Base-by-base conservation (phyloP, 495 filamentous ascomycete species). In the Aspergillus sclerotiicarbonarius region DNA sequence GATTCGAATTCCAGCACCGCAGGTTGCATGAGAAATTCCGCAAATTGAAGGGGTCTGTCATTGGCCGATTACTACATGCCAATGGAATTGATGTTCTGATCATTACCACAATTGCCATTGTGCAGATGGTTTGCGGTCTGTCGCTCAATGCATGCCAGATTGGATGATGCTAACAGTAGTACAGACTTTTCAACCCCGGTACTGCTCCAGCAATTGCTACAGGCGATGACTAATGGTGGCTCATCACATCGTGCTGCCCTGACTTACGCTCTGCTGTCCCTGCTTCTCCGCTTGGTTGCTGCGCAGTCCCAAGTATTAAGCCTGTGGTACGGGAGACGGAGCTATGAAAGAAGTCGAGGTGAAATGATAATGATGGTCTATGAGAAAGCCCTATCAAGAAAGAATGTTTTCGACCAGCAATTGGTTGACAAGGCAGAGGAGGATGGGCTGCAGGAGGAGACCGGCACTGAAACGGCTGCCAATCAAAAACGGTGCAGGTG, bases 351-450 rank as follows among this genome's bases (percentile, higher is more conserved):
- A 50, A 89, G 87, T 6, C 76, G 90, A 44, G 90, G 90, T 8
- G 90, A 92, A 66, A 85, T 93, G 84, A 87, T 95, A 50, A 93
- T 90, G 54, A 92, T 91, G 83, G 76, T 94, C 25, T 92, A 92
- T 56, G 90, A 91, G 66, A 95, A 95, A 71, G 90, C 89, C 0
- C 70, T 94, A 8, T 82, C 84, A 6, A 75, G 90, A 32, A 92
- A 93, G 70, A 79, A 79, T 25, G 82, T 90, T 0, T 80, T 89
- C 54, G 83, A 84, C 8, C 67, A 79, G 30, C 51, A 64, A 37
- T 47, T 64, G 15, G 49, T 62, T 15, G 59, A 47, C 15, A 65
- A 69, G 8, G 16, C 53, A 20, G 62, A 51, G 7, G 50, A 62
- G n/a, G 43, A 44, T 9, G 44, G 33, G 6, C 7, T 15, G 6